A percentile compares a stretch with the other conserved stretches of the same genome.
Conservation (phyloP, 345 rosid species). For the Cochlearia excelsa region DNA sequence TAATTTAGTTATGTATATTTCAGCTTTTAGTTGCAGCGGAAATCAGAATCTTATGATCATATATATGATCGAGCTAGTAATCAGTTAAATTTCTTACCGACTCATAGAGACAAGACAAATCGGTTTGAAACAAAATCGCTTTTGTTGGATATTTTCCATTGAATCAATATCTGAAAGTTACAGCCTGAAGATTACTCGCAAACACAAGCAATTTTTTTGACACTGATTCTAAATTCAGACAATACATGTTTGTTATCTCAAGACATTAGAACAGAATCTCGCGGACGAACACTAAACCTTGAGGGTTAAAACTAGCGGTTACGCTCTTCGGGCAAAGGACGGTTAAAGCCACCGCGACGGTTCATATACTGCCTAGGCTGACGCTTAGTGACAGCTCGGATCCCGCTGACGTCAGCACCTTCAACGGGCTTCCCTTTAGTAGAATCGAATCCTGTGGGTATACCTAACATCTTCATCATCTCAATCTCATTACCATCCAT, state of each 20-base stretch:
- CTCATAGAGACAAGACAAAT: too few relatives aligned
- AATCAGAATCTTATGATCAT: neutral
- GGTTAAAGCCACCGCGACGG: constrained; percentile 87
- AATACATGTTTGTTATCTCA: neutral
- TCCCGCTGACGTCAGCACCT: constrained; percentile 81
- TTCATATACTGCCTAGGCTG: constrained; percentile 97
- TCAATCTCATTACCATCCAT: constrained; percentile 58
- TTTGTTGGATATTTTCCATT: too few relatives aligned
- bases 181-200: too few relatives aligned
- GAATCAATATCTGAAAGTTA: too few relatives aligned
- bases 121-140: too few relatives aligned
- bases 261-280: constrained; percentile 17
- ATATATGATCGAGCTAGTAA: neutral
- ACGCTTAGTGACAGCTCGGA: constrained; percentile 71
- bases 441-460: constrained; percentile 86
- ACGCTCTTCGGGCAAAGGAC: constrained; percentile 78
- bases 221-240: too few relatives aligned
- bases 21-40: constrained; percentile 16
- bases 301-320: constrained; percentile 50
- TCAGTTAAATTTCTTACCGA: too few relatives aligned
- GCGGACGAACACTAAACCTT: constrained; percentile 32
- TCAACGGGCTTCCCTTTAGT: constrained; percentile 89
- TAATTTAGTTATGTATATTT: constrained; percentile 26
- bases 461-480: constrained; percentile 93
- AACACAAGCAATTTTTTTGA: too few relatives aligned